A percentile compares a stretch with the other conserved stretches of the same genome.
phyloP scores from a whole-genome alignment of 495 filamentous ascomycete genomes.

The Hyphodiscus hymeniophilus region DNA sequence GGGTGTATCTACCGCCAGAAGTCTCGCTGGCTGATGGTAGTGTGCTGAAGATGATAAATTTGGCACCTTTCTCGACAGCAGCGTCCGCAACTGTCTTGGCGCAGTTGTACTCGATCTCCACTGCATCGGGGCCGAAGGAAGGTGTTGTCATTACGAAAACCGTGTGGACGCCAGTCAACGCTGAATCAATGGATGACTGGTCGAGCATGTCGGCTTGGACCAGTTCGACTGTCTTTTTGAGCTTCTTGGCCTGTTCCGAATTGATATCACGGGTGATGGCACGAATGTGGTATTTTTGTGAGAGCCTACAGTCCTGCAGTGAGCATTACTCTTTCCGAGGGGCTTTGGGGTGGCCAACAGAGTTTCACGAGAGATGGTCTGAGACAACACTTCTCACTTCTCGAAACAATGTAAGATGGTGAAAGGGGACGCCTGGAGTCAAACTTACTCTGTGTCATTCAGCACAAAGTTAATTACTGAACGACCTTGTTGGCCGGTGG shows the following conservation, averaged over 20 bases:
- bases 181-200: slow-evolving; percentile 31
- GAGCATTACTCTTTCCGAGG: too few relatives aligned
- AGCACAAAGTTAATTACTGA: slow-evolving; percentile 46
- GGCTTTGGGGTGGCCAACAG: too few relatives aligned
- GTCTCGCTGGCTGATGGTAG: slow-evolving; percentile 26
- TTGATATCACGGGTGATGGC: slow-evolving; percentile 38
- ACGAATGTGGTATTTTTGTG: slow-evolving; percentile 40
- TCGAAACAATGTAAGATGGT: too few relatives aligned
- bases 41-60: slow-evolving; percentile 44
- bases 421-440: too few relatives aligned
- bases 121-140: slow-evolving; percentile 24
- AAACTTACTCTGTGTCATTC: slow-evolving; percentile 34
- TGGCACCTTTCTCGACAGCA: slow-evolving; percentile 33
- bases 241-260: slow-evolving; percentile 21
- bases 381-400: too few relatives aligned
- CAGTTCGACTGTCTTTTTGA: slow-evolving; percentile 27
- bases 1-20: slow-evolving; percentile 30
- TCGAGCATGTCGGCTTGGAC: slow-evolving; percentile 30
- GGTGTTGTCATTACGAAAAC: slow-evolving; percentile 41
- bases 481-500: slow-evolving; percentile 53
- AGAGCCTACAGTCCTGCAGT: slow-evolving; percentile 37
- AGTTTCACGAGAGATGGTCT: too few relatives aligned
- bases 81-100: slow-evolving; percentile 39
- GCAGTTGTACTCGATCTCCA: slow-evolving; percentile 30
- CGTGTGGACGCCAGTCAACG: slow-evolving; percentile 37